These are phyloP conservation scores for Wickerhamomyces bovis DNA, from an alignment of 805 yeast species.

Conservation along the genomic window DNA sequence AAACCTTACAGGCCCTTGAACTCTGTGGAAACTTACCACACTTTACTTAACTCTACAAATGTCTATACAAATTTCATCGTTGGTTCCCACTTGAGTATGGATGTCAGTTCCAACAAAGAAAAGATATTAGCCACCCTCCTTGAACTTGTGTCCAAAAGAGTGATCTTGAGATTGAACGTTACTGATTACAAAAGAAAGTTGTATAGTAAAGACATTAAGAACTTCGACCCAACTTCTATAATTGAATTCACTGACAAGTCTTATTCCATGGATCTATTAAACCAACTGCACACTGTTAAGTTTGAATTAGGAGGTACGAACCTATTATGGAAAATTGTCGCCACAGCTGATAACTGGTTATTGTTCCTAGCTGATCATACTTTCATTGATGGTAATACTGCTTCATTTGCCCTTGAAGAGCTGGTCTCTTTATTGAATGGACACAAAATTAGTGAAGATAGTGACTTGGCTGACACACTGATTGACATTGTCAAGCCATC, in stretches of 20 bases:
- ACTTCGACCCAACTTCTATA: neutral
- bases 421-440: neutral
- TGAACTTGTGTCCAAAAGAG: neutral
- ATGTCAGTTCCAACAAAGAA: neutral
- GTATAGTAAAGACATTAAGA: neutral
- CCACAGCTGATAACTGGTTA: slow-evolving; percentile 1
- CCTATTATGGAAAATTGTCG: neutral
- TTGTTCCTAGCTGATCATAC: slow-evolving; percentile 5
- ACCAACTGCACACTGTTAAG: neutral
- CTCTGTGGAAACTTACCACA: neutral
- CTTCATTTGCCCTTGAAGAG: slow-evolving; percentile 5
- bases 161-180: neutral
- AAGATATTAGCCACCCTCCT: neutral
- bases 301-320: neutral
- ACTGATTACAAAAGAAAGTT: neutral
- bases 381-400: slow-evolving; percentile 5
- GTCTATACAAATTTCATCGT: neutral
- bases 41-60: neutral
- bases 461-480: neutral
- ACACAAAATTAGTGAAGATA: slow-evolving; percentile 6
- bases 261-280: neutral
- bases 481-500: neutral
- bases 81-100: neutral
- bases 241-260: neutral
- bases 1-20: neutral